Base-by-base conservation (phyloP, 2,329 filamentous ascomycete genomes). In the Alternaria alternata region DNA sequence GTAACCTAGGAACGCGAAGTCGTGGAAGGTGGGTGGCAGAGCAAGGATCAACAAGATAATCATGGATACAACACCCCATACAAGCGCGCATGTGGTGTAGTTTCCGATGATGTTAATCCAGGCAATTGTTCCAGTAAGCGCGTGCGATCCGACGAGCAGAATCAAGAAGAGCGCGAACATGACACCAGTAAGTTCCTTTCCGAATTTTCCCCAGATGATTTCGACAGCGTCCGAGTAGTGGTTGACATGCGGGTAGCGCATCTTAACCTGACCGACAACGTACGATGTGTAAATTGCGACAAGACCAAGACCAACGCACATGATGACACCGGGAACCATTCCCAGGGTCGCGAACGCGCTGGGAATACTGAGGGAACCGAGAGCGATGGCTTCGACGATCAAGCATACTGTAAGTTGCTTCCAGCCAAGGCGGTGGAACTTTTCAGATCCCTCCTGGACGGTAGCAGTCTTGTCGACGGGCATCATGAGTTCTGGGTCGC, bases 171-270 rank as follows among this genome's bases (percentile, higher is more conserved):
- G 67, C 42, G 70, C 72, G 59, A 75, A 76, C 55, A 92, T 73
- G 76, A 89, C 88, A 65, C 89, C 87, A 0, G 88, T 88, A 47
- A 86, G 80, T 55, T 79, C 75, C 38, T 75, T 73, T 51, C 76
- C 76, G 51, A 76, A 76, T 18, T 78, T 79, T 12, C 90, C 91
- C 69, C 84, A 83, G 62, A 92, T 81, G 57, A 92, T 81, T 47
- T 85, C 80, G 5, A 89, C 89, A 7, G 88, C 90, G 67, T 92
- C 90, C 28, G 88, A 88, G 75, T 92, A 91, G 73, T 88, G 88
- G 48, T 85, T 82, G 57, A 91, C 84, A 9, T 88, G 79, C 5
- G 89, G 88, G 70, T 87, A 83, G 56, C 75, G 78, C 68, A 84
- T 76, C 68, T 87, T 87, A 78, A 89, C 86, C 71, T 87, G 84